phyloP scores from a whole-genome alignment of 257 asterid species.

The Oldenlandia corymbosa region DNA sequence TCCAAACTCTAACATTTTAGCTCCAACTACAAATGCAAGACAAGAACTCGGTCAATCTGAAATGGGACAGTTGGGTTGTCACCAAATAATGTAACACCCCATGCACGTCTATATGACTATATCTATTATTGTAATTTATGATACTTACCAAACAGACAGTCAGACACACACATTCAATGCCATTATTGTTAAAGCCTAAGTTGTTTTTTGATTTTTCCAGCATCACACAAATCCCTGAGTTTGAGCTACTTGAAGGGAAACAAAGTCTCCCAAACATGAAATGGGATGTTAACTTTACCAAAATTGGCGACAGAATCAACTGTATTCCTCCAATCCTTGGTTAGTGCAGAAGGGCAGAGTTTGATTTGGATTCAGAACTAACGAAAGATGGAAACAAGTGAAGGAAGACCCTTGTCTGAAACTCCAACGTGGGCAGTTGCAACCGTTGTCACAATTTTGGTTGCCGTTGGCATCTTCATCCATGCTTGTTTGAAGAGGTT shows the following conservation, averaged over 20 bases:
- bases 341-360: not conserved
- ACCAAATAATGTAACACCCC: slow-evolving; percentile 22
- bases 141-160: not conserved
- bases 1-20: not conserved
- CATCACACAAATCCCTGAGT: not conserved
- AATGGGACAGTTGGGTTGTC: slow-evolving; percentile 28
- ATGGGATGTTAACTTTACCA: not conserved
- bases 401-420: slow-evolving; percentile 35
- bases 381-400: slow-evolving; percentile 21
- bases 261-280: slow-evolving; percentile 5
- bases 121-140: not conserved
- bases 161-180: slow-evolving; percentile 8
- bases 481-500: slow-evolving; percentile 31
- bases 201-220: no score
- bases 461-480: slow-evolving; percentile 32
- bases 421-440: slow-evolving; percentile 51
- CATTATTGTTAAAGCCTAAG: slow-evolving; percentile 12
- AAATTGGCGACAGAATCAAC: not conserved
- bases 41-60: not conserved
- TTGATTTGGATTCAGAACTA: not conserved
- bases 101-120: slow-evolving; percentile 14
- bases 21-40: not conserved
- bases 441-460: slow-evolving; percentile 29
- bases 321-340: not conserved
- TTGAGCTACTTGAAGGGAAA: not conserved